Percentiles rank a stretch among this genome's conserved stretches.
phyloP scores from a whole-genome alignment of 1,284 basidiomycete genomes.

The Melanopsichium pennsylvanicum region DNA sequence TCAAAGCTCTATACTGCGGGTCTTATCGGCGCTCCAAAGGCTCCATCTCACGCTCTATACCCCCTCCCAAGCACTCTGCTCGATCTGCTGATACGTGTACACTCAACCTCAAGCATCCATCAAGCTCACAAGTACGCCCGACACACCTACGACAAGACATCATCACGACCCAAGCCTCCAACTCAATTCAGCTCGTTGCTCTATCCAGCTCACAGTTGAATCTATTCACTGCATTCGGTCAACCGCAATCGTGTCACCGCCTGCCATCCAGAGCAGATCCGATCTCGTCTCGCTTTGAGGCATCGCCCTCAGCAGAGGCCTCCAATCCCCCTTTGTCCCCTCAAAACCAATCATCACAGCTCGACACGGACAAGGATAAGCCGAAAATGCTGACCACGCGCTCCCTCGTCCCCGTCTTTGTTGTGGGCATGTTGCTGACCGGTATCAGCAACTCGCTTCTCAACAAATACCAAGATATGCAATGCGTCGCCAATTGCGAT shows the following conservation, averaged over 20 bases:
- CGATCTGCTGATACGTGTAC: neutral
- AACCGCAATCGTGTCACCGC: conserved; percentile 15
- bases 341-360: neutral
- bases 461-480: conserved; percentile 67
- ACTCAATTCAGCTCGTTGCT: conserved; percentile 34
- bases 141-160: no score
- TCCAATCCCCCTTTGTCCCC: neutral
- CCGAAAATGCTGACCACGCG: conserved; percentile 33
- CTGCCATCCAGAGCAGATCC: neutral
- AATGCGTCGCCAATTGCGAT: conserved; percentile 66
- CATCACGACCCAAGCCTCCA: conserved; percentile 5
- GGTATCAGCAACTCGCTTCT: conserved; percentile 67
- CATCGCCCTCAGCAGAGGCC: conserved; percentile 2
- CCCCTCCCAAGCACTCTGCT: neutral
- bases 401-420: conserved; percentile 65
- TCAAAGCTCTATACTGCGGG: neutral
- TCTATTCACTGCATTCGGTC: conserved; percentile 10
- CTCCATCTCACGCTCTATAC: neutral
- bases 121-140: no score
- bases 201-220: conserved; percentile 32
- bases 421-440: conserved; percentile 69
- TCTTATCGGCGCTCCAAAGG: neutral
- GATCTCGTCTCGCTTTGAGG: neutral
- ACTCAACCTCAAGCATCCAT: neutral
- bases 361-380: neutral